Conservation (phyloP, 2,329 filamentous ascomycete genomes). For the Aspergillus costaricaensis region DNA sequence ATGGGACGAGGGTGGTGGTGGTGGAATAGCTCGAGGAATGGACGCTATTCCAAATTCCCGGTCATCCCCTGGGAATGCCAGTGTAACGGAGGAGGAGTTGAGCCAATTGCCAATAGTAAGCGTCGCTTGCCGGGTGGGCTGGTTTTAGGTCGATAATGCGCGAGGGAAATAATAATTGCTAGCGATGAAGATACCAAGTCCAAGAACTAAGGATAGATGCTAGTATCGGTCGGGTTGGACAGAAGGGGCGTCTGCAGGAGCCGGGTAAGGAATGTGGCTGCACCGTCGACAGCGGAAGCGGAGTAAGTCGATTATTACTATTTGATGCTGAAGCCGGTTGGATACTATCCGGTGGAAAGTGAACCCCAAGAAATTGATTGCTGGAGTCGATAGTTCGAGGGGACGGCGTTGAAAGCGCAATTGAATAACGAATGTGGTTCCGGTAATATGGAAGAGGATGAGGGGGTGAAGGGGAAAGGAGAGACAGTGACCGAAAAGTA, state of each 20-base stretch:
- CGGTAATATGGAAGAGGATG: neutral
- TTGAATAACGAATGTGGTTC: neutral
- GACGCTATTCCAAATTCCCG: neutral
- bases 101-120: slow-evolving; percentile 14
- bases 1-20: neutral
- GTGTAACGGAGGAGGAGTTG: slow-evolving; percentile 2
- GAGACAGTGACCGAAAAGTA: slow-evolving; percentile 1
- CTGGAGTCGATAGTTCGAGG: slow-evolving; percentile 9
- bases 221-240: slow-evolving; percentile 14
- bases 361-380: slow-evolving; percentile 4
- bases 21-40: neutral
- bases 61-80: slow-evolving; percentile 1
- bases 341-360: slow-evolving; percentile 8
- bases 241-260: slow-evolving; percentile 16
- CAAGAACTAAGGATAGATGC: slow-evolving; percentile 1
- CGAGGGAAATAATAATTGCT: slow-evolving; percentile 5
- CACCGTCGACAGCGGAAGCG: slow-evolving; percentile 15
- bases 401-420: slow-evolving; percentile 8
- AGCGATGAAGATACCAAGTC: neutral
- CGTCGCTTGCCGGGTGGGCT: slow-evolving; percentile 16
- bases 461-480: slow-evolving; percentile 3
- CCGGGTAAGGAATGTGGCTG: slow-evolving; percentile 24
- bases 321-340: slow-evolving; percentile 7
- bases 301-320: slow-evolving; percentile 7
- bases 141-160: slow-evolving; percentile 7